These are phyloP conservation scores for Candida sphagnicola DNA, from an alignment of 805 yeast genomes.

Conservation along the genomic window DNA sequence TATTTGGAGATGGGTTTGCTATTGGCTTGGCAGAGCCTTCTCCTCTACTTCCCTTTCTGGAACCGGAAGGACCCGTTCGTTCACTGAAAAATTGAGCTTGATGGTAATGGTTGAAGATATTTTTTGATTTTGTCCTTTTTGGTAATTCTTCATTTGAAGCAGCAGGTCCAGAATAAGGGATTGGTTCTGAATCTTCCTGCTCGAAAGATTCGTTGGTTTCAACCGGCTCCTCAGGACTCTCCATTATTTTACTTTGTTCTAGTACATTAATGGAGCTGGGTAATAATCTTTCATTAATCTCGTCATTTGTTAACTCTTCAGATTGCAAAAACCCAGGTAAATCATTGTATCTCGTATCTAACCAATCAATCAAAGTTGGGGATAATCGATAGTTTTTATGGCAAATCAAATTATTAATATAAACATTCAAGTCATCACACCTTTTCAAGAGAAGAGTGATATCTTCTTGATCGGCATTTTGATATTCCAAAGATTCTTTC, in stretches of 20 bases:
- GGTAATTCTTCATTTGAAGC: constrained; percentile 9
- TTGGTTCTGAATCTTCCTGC: no score
- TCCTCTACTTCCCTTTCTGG: not conserved
- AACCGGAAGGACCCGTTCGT: not conserved
- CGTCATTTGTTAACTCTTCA: constrained; percentile 12
- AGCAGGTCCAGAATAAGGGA: no score
- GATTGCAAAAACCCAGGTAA: constrained; percentile 24
- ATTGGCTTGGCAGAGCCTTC: not conserved
- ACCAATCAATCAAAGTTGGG: constrained; percentile 25
- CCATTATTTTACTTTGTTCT: constrained; percentile 16
- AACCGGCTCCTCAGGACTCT: no score
- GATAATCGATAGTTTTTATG: constrained; percentile 22
- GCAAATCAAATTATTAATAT: constrained; percentile 21
- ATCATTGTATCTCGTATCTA: constrained; percentile 17
- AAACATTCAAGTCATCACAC: constrained; percentile 24
- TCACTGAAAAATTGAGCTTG: constrained; percentile 12
- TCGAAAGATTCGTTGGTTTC: no score
- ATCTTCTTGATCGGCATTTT: constrained; percentile 1
- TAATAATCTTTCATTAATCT: constrained; percentile 15
- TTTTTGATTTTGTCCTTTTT: constrained; percentile 22
- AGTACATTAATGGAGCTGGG: constrained; percentile 19
- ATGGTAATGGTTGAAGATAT: constrained; percentile 30
- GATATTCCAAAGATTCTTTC: constrained; percentile 10
- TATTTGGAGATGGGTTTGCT: not conserved
- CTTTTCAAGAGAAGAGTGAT: constrained; percentile 16